A percentile compares a stretch with the other conserved stretches of the same genome.
These are phyloP conservation scores for Combretum micranthum DNA, from an alignment of 345 rosid genomes.

Conservation along the genomic window DNA sequence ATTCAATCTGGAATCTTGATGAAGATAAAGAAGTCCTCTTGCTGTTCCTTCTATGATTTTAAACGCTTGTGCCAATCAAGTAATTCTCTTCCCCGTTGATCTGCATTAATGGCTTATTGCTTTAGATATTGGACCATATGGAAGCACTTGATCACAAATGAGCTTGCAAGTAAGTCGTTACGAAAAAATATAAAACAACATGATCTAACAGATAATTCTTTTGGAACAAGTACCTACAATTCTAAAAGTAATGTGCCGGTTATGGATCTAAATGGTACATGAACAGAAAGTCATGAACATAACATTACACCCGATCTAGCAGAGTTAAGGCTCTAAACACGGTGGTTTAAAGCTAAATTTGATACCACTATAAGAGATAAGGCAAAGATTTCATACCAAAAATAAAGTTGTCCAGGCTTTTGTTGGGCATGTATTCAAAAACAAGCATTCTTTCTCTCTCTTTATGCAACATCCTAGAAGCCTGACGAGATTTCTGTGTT, in stretches of 20 bases:
- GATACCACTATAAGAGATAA: background rate
- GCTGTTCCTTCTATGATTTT: constrained; percentile 34
- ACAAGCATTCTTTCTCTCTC: constrained; percentile 25
- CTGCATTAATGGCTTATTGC: constrained; percentile 11
- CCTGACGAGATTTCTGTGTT: constrained; percentile 30
- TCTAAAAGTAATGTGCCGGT: too few relatives aligned
- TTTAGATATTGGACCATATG: background rate
- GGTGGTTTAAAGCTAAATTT: too few relatives aligned
- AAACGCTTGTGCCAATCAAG: constrained; percentile 23
- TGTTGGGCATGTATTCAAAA: constrained; percentile 30
- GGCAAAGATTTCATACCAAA: constrained; percentile 11
- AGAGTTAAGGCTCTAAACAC: too few relatives aligned
- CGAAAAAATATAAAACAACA: too few relatives aligned
- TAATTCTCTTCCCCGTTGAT: constrained; percentile 13
- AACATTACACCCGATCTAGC: too few relatives aligned
- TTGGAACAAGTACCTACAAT: too few relatives aligned
- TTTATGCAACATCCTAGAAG: constrained; percentile 31
- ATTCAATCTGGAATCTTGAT: constrained; percentile 38
- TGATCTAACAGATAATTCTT: too few relatives aligned
- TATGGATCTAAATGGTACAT: too few relatives aligned
- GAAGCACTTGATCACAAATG: background rate
- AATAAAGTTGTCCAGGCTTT: constrained; percentile 27
- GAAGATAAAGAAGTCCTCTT: constrained; percentile 43
- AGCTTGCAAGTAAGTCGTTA: too few relatives aligned
- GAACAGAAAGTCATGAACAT: too few relatives aligned